A percentile compares a stretch with the other conserved stretches of the same genome.
Conservation (phyloP, 148 eudicot species). For the Rhododendron simsii region DNA sequence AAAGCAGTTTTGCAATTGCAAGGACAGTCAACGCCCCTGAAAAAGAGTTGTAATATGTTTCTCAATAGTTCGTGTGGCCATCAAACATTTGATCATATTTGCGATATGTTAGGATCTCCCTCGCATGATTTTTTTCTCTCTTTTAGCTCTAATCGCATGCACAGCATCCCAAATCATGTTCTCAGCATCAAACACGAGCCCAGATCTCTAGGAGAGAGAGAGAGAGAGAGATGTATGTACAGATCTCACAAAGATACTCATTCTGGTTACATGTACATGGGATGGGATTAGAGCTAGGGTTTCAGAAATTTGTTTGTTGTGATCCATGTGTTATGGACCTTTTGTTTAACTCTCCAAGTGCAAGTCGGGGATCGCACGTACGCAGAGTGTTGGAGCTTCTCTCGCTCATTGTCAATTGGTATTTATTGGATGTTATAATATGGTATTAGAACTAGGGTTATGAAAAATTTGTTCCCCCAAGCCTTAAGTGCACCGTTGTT, state of each 20-base stretch:
- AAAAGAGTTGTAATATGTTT: not conserved
- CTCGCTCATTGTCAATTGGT: no score
- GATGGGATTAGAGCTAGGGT: no score
- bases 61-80: not conserved
- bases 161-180: not conserved
- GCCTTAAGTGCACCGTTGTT: no score
- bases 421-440: no score
- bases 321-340: no score
- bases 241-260: not conserved
- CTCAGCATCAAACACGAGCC: not conserved
- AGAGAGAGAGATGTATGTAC: not conserved
- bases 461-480: no score
- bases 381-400: no score
- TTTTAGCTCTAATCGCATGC: not conserved
- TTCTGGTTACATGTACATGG: not conserved
- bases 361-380: no score
- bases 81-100: not conserved
- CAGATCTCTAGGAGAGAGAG: not conserved
- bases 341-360: no score
- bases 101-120: not conserved
- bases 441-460: no score
- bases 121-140: not conserved
- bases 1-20: slow-evolving; percentile 7
- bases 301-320: no score
- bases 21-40: not conserved